These are phyloP conservation scores for Clonostachys rhizophaga DNA, from an alignment of 2,329 filamentous ascomycete species.

Conservation along the genomic window DNA sequence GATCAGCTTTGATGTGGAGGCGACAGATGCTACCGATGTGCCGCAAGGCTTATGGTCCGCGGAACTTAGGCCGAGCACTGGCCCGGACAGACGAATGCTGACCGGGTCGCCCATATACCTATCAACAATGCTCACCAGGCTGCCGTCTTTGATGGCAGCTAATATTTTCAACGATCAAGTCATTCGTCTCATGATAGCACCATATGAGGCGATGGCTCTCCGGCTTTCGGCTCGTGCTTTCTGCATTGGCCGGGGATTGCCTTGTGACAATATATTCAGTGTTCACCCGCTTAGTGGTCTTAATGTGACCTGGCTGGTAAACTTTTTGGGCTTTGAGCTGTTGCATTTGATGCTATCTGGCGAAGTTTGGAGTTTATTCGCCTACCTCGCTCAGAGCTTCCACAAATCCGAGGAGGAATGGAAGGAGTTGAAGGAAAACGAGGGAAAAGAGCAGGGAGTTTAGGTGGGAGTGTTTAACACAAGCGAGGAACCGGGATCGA, in stretches of 20 bases:
- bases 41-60: constrained; percentile 53
- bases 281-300: constrained; percentile 27
- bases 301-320: constrained; percentile 31
- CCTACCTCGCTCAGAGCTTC: constrained; percentile 27
- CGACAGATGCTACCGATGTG: constrained; percentile 45
- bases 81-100: constrained; percentile 4
- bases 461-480: not conserved
- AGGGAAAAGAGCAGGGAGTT: constrained; percentile 2
- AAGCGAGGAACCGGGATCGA: not conserved
- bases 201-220: constrained; percentile 40
- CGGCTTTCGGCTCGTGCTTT: constrained; percentile 38
- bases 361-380: constrained; percentile 38
- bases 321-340: constrained; percentile 40
- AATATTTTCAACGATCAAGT: constrained; percentile 39
- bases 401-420: constrained; percentile 38
- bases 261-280: constrained; percentile 30
- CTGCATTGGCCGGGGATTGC: constrained; percentile 28
- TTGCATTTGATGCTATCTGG: constrained; percentile 35
- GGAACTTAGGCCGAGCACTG: constrained; percentile 47
- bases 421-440: constrained; percentile 15
- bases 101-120: constrained; percentile 28
- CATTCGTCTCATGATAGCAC: constrained; percentile 35
- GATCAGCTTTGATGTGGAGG: constrained; percentile 58
- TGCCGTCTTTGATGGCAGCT: constrained; percentile 42
- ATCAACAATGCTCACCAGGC: constrained; percentile 43